Evolutionary conservation across 768 basidiomycete genomes (phyloP).

Genomic region (Naganishia randhawae): DNA sequence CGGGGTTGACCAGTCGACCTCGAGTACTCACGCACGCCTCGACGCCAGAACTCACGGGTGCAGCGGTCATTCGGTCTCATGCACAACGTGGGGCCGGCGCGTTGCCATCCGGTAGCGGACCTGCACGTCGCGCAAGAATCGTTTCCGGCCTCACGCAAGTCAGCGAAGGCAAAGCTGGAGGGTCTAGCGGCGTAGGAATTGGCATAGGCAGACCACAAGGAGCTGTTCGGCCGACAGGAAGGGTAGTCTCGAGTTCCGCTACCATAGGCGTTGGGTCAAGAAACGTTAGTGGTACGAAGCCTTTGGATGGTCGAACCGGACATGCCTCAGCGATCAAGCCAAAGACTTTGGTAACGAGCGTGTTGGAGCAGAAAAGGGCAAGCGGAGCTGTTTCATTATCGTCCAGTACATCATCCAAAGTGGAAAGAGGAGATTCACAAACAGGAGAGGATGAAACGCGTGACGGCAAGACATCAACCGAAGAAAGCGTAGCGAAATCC

Average conservation of each 20-base stretch:
- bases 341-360: not conserved
- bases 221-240: conserved; percentile 8
- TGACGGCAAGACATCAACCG: not conserved
- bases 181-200: not conserved
- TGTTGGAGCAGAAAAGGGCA: not conserved
- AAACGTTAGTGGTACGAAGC: not conserved
- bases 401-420: not conserved
- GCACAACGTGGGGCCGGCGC: conserved; percentile 4
- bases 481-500: not conserved
- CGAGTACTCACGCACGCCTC: conserved; percentile 21
- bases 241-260: conserved; percentile 15
- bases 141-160: conserved; percentile 14
- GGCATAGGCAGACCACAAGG: conserved; percentile 8
- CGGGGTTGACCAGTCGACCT: conserved; percentile 14
- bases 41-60: not conserved
- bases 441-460: not conserved
- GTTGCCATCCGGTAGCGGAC: conserved; percentile 5
- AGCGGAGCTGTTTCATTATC: not conserved
- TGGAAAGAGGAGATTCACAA: not conserved
- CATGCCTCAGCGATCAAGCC: conserved; percentile 11
- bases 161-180: conserved; percentile 7
- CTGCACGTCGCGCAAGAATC: conserved; percentile 11
- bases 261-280: conserved; percentile 8
- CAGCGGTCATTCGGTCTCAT: not conserved
- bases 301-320: not conserved